These are phyloP conservation scores for Chaetomium sp. DNA, from an alignment of 2,329 filamentous ascomycete species.

Conservation along the genomic window DNA sequence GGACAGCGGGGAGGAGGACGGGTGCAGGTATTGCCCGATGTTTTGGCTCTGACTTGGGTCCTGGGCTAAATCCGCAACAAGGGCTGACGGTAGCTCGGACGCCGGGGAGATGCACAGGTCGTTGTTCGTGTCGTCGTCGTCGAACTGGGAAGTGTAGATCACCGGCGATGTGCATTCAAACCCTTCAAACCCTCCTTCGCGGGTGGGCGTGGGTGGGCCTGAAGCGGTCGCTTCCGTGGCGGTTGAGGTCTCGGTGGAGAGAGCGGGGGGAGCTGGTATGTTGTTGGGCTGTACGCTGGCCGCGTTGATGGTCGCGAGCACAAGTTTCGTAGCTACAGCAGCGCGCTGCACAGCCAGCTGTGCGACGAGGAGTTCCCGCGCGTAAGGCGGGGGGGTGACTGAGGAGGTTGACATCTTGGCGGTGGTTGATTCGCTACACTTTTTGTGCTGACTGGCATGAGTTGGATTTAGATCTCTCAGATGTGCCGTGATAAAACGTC, in stretches of 20 bases:
- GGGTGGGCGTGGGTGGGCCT: too few relatives aligned
- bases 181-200: too few relatives aligned
- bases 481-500: too few relatives aligned
- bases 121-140: neutral
- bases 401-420: slow-evolving; percentile 55
- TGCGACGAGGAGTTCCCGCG: slow-evolving; percentile 73
- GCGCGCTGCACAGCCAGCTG: slow-evolving; percentile 84
- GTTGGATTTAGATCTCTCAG: too few relatives aligned
- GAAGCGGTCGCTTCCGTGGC: neutral
- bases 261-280: neutral
- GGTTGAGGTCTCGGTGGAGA: neutral
- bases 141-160: neutral
- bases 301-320: slow-evolving; percentile 32
- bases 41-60: neutral
- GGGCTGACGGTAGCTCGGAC: neutral
- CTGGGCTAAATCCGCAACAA: too few relatives aligned
- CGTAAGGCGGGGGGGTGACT: slow-evolving; percentile 73
- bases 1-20: neutral
- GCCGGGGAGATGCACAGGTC: neutral
- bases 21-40: slow-evolving; percentile 4
- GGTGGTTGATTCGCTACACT: neutral
- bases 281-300: neutral
- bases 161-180: neutral
- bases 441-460: too few relatives aligned
- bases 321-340: slow-evolving; percentile 45